phyloP scores from a whole-genome alignment of 2,329 filamentous ascomycete species.

The Pseudogymnoascus sp. region DNA sequence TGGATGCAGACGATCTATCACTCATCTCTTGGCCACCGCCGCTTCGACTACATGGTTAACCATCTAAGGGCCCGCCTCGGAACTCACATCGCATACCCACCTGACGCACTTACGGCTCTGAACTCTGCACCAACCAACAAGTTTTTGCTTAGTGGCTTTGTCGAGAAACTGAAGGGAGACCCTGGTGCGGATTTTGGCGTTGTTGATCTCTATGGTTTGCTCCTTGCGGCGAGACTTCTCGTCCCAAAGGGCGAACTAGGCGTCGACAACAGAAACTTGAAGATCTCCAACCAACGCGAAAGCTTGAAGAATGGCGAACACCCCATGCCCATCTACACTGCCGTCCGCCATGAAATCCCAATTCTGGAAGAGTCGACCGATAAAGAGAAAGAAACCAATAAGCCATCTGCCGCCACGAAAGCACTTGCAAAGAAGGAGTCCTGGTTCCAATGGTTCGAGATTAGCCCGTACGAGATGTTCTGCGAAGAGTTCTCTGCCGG shows the following conservation, averaged over 20 bases:
- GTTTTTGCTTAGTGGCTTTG: conserved; percentile 75
- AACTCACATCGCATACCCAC: conserved; percentile 88
- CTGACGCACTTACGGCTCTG: conserved; percentile 70
- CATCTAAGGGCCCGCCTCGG: conserved; percentile 81
- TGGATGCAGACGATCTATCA: conserved; percentile 89
- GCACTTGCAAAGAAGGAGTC: conserved; percentile 55
- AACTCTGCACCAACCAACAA: conserved; percentile 91
- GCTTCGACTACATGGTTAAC: conserved; percentile 63
- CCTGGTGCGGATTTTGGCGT: conserved; percentile 75
- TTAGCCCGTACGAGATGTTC: conserved; percentile 90
- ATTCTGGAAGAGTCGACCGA: conserved; percentile 42
- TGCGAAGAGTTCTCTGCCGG: conserved; percentile 87
- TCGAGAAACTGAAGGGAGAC: conserved; percentile 86
- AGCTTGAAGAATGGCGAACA: conserved; percentile 71
- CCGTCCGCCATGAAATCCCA: conserved; percentile 91
- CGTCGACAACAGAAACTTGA: conserved; percentile 72
- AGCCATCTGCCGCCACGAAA: conserved; percentile 42
- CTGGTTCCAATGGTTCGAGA: conserved; percentile 98
- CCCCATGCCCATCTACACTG: conserved; percentile 90
- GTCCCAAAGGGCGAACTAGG: conserved; percentile 79
- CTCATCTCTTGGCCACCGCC: conserved; percentile 65
- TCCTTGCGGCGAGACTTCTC: conserved; percentile 76
- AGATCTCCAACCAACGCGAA: conserved; percentile 77
- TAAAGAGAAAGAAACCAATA: conserved; percentile 29
- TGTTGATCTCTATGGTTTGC: conserved; percentile 84